Evolutionary conservation across 208 protist species (phyloP).

Genomic region (Angomonas ambiguus): DNA sequence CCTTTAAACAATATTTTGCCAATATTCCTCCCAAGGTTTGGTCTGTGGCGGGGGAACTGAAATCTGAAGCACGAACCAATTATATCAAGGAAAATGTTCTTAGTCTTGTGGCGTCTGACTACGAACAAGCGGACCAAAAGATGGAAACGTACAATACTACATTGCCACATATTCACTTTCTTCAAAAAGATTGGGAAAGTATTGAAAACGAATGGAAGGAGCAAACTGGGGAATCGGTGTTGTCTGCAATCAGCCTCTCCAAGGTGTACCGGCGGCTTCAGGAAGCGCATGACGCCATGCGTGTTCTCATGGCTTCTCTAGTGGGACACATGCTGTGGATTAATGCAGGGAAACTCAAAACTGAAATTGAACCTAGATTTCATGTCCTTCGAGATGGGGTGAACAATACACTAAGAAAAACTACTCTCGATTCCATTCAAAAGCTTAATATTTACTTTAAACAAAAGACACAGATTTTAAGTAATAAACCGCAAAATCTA

Average conservation of each 20-base stretch:
- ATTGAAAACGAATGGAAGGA: slow-evolving; percentile 76
- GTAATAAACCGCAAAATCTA: slow-evolving; percentile 63
- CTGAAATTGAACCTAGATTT: slow-evolving; percentile 85
- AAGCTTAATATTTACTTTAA: slow-evolving; percentile 84
- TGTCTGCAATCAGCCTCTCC: slow-evolving; percentile 50
- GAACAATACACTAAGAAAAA: slow-evolving; percentile 67
- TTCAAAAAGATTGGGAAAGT: slow-evolving; percentile 74
- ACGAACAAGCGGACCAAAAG: slow-evolving; percentile 68
- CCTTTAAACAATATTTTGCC: slow-evolving; percentile 74
- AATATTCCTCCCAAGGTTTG: slow-evolving; percentile 66
- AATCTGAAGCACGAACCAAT: slow-evolving; percentile 56
- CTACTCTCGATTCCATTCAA: slow-evolving; percentile 47
- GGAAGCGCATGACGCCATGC: slow-evolving; percentile 73
- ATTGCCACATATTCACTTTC: slow-evolving; percentile 82
- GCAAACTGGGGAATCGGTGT: slow-evolving; percentile 42
- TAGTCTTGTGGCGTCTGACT: slow-evolving; percentile 73
- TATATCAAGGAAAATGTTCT: slow-evolving; percentile 53
- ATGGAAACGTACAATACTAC: slow-evolving; percentile 77
- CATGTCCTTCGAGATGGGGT: slow-evolving; percentile 66
- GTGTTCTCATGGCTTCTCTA: slow-evolving; percentile 85
- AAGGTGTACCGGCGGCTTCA: slow-evolving; percentile 79
- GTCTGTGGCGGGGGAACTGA: slow-evolving; percentile 62
- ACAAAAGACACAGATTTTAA: slow-evolving; percentile 81
- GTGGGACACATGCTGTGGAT: slow-evolving; percentile 88
- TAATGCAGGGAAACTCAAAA: slow-evolving; percentile 86